Evolutionary conservation across 768 basidiomycete species (phyloP), one percentile per base, ranked within the genome.

Genomic region (Kwoniella dendrophila): DNA sequence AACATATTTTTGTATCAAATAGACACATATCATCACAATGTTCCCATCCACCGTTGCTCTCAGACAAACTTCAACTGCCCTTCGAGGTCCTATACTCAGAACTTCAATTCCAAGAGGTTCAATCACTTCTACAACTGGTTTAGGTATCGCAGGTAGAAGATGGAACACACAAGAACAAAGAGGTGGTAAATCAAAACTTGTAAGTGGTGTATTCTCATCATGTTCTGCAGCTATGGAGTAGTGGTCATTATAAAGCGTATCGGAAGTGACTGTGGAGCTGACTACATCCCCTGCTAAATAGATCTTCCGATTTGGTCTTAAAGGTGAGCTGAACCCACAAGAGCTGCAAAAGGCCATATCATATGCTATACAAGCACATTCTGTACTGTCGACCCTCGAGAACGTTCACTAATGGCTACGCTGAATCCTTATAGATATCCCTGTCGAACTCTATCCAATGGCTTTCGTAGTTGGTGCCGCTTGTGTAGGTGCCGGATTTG

Each of bases 391-490:
- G n/a, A n/a, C n/a, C n/a, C n/a, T n/a, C n/a, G n/a, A n/a, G n/a
- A n/a, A n/a, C 18, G 36, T 38, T 38, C 36, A 8, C 36, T 40
- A 16, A 29, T 38, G 4, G 20, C 47, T 10, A 12, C 27, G 12
- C 30, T 2, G 20, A 24, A 47, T 22, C 27, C 51, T 36, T 51
- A 1, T 40, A 76, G 76, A 78, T 55, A 67, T 78, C 40, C 77
- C 75, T 45, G 72, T 78, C 56, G 77, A 78, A 64, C 73, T 78
- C 30, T 78, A 78, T 68, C 77, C 77, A 24, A 78, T 78, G 69
- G 70, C 67, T 14, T 71, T 76, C 50, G 69, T 75, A 52, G 75
- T 76, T 14, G 70, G 60, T 38, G 75, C 72, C 41, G 77, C 73
- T 26, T 64, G 70, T 59, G 66, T 71, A 53, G 77, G 77, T 34